phyloP scores from a whole-genome alignment of 257 asterid genomes.

The Striga asiatica region DNA sequence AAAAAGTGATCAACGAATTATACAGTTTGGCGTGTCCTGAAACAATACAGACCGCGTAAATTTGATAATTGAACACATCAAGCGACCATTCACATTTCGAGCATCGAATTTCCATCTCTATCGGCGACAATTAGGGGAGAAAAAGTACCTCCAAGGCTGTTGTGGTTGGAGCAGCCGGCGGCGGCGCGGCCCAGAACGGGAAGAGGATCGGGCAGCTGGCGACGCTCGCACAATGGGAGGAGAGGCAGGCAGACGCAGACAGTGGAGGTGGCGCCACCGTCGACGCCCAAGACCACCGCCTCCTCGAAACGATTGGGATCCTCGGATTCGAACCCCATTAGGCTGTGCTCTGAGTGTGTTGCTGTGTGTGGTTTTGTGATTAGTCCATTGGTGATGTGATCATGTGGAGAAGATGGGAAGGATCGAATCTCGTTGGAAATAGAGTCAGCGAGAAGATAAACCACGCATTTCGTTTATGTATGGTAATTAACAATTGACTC shows the following conservation, averaged over 20 bases:
- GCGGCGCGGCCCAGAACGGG: constrained; percentile 70
- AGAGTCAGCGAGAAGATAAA: no score
- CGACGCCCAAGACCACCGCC: constrained; percentile 48
- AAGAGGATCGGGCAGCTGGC: constrained; percentile 57
- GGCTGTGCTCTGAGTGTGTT: background rate
- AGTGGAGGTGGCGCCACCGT: constrained; percentile 56
- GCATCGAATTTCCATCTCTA: background rate
- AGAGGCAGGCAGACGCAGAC: constrained; percentile 78
- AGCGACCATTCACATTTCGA: background rate
- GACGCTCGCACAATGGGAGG: constrained; percentile 29
- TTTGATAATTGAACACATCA: background rate
- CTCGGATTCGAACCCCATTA: constrained; percentile 30
- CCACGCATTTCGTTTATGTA: no score
- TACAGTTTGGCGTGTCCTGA: background rate
- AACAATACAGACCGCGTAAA: background rate
- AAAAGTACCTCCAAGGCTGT: constrained; percentile 82
- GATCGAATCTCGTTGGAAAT: no score
- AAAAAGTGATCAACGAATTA: background rate
- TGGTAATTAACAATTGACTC: no score
- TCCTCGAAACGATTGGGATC: constrained; percentile 17
- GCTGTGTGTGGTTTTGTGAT: background rate
- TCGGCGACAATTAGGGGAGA: background rate
- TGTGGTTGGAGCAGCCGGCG: constrained; percentile 85
- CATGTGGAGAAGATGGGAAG: background rate
- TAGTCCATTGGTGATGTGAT: constrained; percentile 14